Base-by-base conservation (phyloP, 306 rosid species). In the Cucurbita pepo region DNA sequence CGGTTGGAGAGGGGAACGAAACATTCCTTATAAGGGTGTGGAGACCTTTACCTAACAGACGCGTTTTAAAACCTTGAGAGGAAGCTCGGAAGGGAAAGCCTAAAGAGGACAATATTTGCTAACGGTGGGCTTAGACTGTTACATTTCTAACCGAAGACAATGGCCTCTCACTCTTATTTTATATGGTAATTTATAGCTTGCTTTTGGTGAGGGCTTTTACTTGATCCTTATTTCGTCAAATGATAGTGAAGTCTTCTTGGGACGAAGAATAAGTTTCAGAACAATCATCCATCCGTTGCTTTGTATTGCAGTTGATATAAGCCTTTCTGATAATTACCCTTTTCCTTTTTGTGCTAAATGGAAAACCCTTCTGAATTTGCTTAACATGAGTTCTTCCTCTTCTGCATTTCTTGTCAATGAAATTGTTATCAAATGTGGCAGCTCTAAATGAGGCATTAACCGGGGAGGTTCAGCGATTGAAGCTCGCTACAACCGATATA, bases 361-460 rank as follows among this genome's bases (percentile, higher is more conserved):
- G 43, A 38, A 62, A 6, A 7, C 69, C 30, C 40, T 38, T 40
- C 34, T 5, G 4, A 62, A n/a, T 13, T 15, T 62, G 14, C 34
- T 38, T 8, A 8, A 3, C 22, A 61, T 1, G 7, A 15, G 6
- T 18, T 64, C 37, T 4, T 0, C 8, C 9, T 44, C 13, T 64
- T 18, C 3, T 15, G 2, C 21, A 1, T 52, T 48, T 4, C 6
- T 12, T 16, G 16, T 50, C 25, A 10, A 16, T 3, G 30, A 30
- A 59, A 59, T 40, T 62, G 14, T 62, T 62, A 21, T 69, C 51
- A 79, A 72, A 43, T 10, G 37, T 73, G 75, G 72, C 86, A 93
- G 97, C 98, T 80, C 84, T 93, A 72, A 90, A 90, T n/a, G 98
- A 90, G 77, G 97, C 98, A 11, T 81, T 93, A 58, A 93, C 94